These are phyloP conservation scores for Bipolaris sorokiniana DNA, from an alignment of 2,329 filamentous ascomycete species.

Conservation along the genomic window DNA sequence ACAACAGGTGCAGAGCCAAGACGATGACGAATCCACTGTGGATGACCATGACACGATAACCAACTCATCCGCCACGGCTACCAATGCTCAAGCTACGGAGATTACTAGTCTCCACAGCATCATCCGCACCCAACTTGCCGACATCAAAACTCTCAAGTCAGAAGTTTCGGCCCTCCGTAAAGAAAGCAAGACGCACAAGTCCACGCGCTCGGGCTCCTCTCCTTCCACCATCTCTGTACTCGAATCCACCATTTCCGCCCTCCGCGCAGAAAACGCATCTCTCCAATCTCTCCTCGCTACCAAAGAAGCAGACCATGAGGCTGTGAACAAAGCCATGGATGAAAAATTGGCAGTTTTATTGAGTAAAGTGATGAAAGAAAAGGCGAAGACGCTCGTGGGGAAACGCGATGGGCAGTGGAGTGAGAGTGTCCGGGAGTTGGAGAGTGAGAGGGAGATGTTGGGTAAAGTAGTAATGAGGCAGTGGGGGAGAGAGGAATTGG, in stretches of 20 bases:
- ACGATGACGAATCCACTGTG: constrained; percentile 10
- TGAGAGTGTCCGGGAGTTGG: constrained; percentile 29
- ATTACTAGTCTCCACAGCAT: constrained; percentile 35
- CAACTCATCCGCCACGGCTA: constrained; percentile 7
- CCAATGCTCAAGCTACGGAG: constrained; percentile 33
- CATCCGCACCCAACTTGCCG: constrained; percentile 34
- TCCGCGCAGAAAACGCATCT: constrained; percentile 26
- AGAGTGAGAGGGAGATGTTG: constrained; percentile 38
- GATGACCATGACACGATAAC: constrained; percentile 16
- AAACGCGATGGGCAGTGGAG: constrained; percentile 46
- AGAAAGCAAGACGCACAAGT: constrained; percentile 27
- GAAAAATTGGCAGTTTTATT: constrained; percentile 39
- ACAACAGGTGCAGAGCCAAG: constrained; percentile 16
- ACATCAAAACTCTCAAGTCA: constrained; percentile 34
- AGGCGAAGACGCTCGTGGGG: constrained; percentile 36
- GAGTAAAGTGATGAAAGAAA: constrained; percentile 40
- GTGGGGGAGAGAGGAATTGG: constrained; percentile 46
- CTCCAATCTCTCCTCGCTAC: constrained; percentile 29
- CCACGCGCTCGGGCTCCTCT: constrained; percentile 25
- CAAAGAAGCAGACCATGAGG: constrained; percentile 34
- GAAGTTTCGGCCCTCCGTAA: constrained; percentile 21
- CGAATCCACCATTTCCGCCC: constrained; percentile 13
- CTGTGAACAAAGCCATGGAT: constrained; percentile 43
- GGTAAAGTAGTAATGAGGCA: constrained; percentile 44
- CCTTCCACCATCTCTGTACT: constrained; percentile 6